Evolutionary conservation across 2,329 filamentous ascomycete genomes (phyloP).

Genomic region (Claviceps pazoutovae): DNA sequence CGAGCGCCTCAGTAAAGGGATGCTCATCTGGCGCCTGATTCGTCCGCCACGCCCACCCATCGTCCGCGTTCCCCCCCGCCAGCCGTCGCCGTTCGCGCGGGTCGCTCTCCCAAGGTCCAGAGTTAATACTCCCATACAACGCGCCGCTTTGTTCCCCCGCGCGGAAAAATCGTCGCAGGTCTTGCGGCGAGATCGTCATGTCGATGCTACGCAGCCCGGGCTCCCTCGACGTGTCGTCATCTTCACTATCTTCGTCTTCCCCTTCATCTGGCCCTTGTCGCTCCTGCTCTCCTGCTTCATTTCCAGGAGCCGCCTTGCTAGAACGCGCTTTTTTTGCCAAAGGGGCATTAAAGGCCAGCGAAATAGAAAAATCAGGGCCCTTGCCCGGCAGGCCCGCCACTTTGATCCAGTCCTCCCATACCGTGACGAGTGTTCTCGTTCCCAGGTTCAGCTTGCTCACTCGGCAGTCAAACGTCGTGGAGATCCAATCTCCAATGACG

Average conservation of each 20-base stretch:
- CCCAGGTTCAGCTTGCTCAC: conserved; percentile 35
- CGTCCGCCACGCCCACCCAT: conserved; percentile 38
- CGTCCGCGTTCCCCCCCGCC: conserved; percentile 32
- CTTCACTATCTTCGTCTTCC: conserved; percentile 7
- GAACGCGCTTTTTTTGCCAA: conserved; percentile 8
- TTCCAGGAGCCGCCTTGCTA: not conserved
- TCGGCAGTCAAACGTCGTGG: conserved; percentile 41
- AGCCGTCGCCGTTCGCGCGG: conserved; percentile 27
- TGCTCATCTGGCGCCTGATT: conserved; percentile 11
- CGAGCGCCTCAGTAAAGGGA: conserved; percentile 37
- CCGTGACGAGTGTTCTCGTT: conserved; percentile 33
- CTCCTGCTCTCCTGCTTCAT: not conserved
- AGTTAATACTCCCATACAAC: conserved; percentile 2
- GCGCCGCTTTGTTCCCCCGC: conserved; percentile 19
- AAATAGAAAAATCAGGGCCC: conserved; percentile 33
- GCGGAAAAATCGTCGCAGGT: conserved; percentile 32
- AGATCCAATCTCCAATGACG: conserved; percentile 36
- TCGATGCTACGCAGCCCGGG: conserved; percentile 32
- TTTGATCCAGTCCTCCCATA: conserved; percentile 38
- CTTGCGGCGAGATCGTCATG: conserved; percentile 33
- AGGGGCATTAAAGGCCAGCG: conserved; percentile 35
- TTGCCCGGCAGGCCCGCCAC: conserved; percentile 21
- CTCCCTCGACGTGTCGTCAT: conserved; percentile 7
- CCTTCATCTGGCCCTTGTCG: not conserved
- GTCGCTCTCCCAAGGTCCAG: conserved; percentile 18